These are phyloP conservation scores for Metschnikowia sp. DNA, from an alignment of 805 yeast species.

Conservation along the genomic window DNA sequence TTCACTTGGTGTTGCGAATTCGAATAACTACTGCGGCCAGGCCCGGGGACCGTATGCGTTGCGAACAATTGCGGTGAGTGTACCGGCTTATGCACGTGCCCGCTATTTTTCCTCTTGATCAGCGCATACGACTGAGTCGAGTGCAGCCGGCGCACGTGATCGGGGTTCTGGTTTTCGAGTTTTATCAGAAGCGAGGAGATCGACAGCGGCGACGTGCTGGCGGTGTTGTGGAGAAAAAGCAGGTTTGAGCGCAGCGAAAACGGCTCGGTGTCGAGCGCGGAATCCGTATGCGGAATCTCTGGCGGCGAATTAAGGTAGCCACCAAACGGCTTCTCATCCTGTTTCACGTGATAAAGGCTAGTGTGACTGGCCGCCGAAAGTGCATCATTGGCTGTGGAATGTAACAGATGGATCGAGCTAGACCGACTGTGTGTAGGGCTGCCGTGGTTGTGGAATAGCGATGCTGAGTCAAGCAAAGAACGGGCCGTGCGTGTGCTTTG, in stretches of 20 bases:
- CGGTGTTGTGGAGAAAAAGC: conserved; percentile 13
- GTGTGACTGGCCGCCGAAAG: neutral
- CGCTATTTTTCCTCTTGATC: conserved; percentile 12
- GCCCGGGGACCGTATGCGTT: neutral
- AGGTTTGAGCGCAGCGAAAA: conserved; percentile 4
- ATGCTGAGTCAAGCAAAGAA: too few species aligned
- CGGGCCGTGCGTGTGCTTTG: too few species aligned
- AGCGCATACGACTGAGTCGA: conserved; percentile 10
- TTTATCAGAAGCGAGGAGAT: conserved; percentile 25
- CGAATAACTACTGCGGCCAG: neutral
- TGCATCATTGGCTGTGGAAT: neutral
- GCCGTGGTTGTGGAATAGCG: neutral
- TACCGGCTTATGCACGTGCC: conserved; percentile 21
- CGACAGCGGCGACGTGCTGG: conserved; percentile 16
- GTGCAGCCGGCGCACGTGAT: conserved; percentile 9
- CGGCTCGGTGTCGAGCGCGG: neutral
- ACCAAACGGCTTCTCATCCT: neutral
- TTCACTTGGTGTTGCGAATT: too few species aligned
- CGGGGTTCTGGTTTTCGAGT: conserved; percentile 27
- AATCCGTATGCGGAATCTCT: neutral
- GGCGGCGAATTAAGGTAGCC: neutral
- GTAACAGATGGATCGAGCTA: neutral
- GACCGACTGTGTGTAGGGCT: neutral
- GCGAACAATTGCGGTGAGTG: neutral
- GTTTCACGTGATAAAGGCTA: neutral